phyloP scores from a whole-genome alignment of 495 filamentous ascomycete genomes.

The Trichocladium antarcticum region DNA sequence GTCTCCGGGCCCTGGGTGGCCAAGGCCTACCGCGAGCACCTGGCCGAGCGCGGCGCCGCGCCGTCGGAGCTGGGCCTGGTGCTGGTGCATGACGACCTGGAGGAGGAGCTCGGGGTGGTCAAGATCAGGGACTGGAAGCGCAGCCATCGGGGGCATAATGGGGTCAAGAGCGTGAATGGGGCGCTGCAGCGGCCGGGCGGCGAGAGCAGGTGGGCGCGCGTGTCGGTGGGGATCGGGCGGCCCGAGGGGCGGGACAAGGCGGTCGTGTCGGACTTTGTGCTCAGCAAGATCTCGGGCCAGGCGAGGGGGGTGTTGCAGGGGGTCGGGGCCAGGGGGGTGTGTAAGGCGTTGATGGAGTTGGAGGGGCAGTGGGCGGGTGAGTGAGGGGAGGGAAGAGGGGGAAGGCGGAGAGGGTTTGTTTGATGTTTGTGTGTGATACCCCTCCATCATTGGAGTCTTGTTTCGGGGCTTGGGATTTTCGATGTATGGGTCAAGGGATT shows the following conservation, averaged over 20 bases:
- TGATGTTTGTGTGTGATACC: slow-evolving; percentile 5
- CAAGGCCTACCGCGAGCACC: slow-evolving; percentile 31
- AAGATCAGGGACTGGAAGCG: slow-evolving; percentile 43
- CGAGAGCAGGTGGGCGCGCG: slow-evolving; percentile 25
- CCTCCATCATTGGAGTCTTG: neutral
- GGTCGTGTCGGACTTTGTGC: slow-evolving; percentile 55
- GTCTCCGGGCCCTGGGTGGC: slow-evolving; percentile 48
- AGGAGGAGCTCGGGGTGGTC: slow-evolving; percentile 54
- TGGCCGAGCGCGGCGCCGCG: slow-evolving; percentile 20
- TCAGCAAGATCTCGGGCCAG: slow-evolving; percentile 45
- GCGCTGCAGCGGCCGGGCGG: slow-evolving; percentile 28
- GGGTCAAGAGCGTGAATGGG: slow-evolving; percentile 55
- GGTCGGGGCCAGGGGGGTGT: slow-evolving; percentile 39
- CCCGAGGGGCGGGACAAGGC: slow-evolving; percentile 46
- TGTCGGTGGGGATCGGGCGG: slow-evolving; percentile 65
- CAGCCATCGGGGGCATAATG: slow-evolving; percentile 69
- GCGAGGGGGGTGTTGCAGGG: slow-evolving; percentile 42
- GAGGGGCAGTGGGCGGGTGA: slow-evolving; percentile 27
- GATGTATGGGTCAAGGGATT: neutral
- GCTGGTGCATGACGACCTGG: slow-evolving; percentile 76
- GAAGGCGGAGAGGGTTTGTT: neutral
- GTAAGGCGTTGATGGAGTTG: slow-evolving; percentile 41
- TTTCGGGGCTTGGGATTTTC: too few species aligned
- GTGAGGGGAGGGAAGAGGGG: neutral
- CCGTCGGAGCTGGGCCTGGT: slow-evolving; percentile 44